These are phyloP conservation scores for Misopates orontium DNA, from an alignment of 257 asterid genomes.

Conservation along the genomic window DNA sequence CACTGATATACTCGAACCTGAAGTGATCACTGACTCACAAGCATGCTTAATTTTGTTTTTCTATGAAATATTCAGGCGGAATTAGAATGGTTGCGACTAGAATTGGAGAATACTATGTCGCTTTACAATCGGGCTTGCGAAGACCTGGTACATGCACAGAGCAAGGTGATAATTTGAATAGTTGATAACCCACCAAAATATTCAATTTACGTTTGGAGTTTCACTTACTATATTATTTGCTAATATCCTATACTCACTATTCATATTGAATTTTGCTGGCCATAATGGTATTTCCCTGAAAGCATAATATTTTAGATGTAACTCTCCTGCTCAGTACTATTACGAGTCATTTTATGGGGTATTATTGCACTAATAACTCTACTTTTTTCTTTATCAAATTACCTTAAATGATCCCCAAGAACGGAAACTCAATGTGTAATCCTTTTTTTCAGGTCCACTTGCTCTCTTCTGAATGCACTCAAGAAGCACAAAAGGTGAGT, in stretches of 20 bases:
- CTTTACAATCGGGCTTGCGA: slow-evolving; percentile 74
- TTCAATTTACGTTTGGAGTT: background rate
- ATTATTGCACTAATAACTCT: too few species aligned
- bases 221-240: slow-evolving; percentile 7
- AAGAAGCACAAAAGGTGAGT: slow-evolving; percentile 62
- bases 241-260: background rate
- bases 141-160: slow-evolving; percentile 61
- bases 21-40: slow-evolving; percentile 22
- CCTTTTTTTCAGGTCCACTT: slow-evolving; percentile 52
- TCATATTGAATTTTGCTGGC: too few species aligned
- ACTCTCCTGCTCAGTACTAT: background rate
- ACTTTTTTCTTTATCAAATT: too few species aligned
- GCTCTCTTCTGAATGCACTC: slow-evolving; percentile 73
- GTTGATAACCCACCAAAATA: slow-evolving; percentile 17
- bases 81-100: slow-evolving; percentile 58
- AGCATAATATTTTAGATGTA: background rate
- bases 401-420: too few species aligned
- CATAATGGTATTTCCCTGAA: slow-evolving; percentile 11
- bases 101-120: slow-evolving; percentile 52
- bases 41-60: slow-evolving; percentile 24
- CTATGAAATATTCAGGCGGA: slow-evolving; percentile 61
- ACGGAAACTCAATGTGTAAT: slow-evolving; percentile 18
- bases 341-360: background rate
- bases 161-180: slow-evolving; percentile 50
- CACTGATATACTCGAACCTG: slow-evolving; percentile 2